Conservation (phyloP, 225 moss, liverwort and hornwort species). For the Thuidium tamariscinum region DNA sequence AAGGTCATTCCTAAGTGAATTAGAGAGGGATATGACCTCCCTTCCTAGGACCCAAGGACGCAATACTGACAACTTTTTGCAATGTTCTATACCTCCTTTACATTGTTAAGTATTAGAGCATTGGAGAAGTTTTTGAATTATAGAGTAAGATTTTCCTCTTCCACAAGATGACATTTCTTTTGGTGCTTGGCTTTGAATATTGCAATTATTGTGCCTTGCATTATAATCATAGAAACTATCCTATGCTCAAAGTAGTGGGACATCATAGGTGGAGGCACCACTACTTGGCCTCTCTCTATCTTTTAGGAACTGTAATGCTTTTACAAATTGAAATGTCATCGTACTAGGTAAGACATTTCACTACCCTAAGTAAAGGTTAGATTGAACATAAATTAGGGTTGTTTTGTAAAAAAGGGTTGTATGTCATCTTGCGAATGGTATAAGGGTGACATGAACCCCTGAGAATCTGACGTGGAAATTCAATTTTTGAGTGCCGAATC, state of each 20-base stretch:
- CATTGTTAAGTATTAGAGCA: accelerated
- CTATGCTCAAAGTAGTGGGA: accelerated
- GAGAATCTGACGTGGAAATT: background rate
- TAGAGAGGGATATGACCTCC: background rate
- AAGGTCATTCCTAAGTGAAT: background rate
- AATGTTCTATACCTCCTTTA: background rate
- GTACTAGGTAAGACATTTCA: background rate
- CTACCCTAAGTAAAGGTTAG: accelerated
- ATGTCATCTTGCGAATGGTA: background rate
- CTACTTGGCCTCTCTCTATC: accelerated
- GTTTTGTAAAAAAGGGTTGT: background rate
- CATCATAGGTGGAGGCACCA: background rate
- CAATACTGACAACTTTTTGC: background rate
- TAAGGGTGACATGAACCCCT: accelerated
- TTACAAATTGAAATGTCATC: accelerated
- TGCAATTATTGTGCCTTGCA: accelerated
- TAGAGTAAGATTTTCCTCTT: accelerated
- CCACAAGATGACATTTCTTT: accelerated
- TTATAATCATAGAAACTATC: accelerated
- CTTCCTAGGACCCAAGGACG: background rate
- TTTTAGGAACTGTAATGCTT: too few species aligned
- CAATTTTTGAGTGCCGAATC: background rate
- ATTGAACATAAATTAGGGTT: accelerated
- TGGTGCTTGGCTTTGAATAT: accelerated
- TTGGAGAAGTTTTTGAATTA: background rate